These are phyloP conservation scores for Aspergillus sp. DNA, from an alignment of 2,329 filamentous ascomycete genomes.

Conservation along the genomic window DNA sequence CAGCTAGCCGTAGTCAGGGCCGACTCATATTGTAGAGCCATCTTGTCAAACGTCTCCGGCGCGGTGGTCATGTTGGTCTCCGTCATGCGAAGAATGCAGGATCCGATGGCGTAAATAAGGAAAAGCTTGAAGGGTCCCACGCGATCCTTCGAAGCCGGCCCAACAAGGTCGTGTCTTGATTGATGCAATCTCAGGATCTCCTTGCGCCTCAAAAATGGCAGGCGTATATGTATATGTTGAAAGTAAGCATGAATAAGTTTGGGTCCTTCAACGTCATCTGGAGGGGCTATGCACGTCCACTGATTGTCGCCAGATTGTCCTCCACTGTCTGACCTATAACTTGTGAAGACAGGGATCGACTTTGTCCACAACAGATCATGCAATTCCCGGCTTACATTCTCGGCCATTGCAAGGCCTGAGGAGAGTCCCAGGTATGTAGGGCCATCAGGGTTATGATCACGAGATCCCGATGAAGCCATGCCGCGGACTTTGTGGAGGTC, in stretches of 20 bases:
- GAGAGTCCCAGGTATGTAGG: constrained; percentile 17
- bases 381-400: constrained; percentile 15
- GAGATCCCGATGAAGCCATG: not conserved
- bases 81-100: constrained; percentile 17
- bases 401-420: constrained; percentile 17
- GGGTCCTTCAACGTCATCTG: constrained; percentile 13
- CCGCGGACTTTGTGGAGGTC: not conserved
- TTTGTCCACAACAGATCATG: constrained; percentile 13
- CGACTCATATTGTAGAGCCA: constrained; percentile 15
- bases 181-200: constrained; percentile 15
- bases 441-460: not conserved
- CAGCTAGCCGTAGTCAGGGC: constrained; percentile 12
- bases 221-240: constrained; percentile 18
- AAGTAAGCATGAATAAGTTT: constrained; percentile 20
- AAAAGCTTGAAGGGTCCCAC: constrained; percentile 21
- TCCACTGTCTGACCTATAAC: no score
- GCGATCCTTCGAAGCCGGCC: constrained; percentile 5
- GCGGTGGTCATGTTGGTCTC: constrained; percentile 16
- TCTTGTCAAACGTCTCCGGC: constrained; percentile 11
- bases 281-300: not conserved
- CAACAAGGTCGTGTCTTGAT: constrained; percentile 1
- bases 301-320: not conserved
- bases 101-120: constrained; percentile 23
- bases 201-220: constrained; percentile 16
- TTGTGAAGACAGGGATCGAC: constrained; percentile 11